Percentiles rank a stretch among this genome's conserved stretches.
phyloP scores from a whole-genome alignment of 345 rosid species.

The Eucalyptus virginea region DNA sequence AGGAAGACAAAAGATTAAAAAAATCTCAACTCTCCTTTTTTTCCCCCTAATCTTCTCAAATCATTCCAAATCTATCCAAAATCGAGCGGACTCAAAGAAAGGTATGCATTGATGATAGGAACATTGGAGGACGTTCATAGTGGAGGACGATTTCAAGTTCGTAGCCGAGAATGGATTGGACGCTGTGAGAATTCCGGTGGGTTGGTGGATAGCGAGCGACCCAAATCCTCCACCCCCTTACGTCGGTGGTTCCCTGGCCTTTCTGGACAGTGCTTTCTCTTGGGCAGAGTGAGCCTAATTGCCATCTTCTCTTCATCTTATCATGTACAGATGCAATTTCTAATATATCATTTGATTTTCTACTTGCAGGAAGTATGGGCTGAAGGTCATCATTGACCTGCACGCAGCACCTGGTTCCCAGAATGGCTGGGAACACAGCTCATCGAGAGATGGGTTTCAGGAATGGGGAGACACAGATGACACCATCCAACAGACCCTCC shows the following conservation, averaged over 20 bases:
- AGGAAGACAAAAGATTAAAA: not conserved
- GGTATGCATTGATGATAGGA: conserved; percentile 7
- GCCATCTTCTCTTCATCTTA: not conserved
- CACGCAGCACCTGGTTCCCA: conserved; percentile 68
- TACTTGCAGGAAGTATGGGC: conserved; percentile 23
- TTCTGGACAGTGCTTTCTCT: conserved; percentile 43
- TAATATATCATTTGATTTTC: not conserved
- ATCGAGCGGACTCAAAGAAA: not conserved
- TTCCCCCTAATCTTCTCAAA: not conserved
- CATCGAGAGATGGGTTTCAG: conserved; percentile 42
- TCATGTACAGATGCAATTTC: not conserved
- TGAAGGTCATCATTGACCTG: conserved; percentile 36
- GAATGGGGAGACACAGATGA: conserved; percentile 42
- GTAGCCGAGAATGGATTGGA: conserved; percentile 31
- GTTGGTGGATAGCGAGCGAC: conserved; percentile 66
- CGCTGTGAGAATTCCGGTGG: conserved; percentile 50
- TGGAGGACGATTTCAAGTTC: conserved; percentile 48
- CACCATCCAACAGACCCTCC: conserved; percentile 29
- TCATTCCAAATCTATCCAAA: not conserved
- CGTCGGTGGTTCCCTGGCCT: conserved; percentile 45
- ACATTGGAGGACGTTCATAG: conserved; percentile 50
- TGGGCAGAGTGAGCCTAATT: conserved; percentile 28
- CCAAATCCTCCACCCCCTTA: conserved; percentile 41
- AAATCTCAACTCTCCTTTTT: not conserved
- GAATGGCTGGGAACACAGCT: conserved; percentile 43